Evolutionary conservation across 2,329 filamentous ascomycete species (phyloP).

Genomic region (Aspergillus neoniger): DNA sequence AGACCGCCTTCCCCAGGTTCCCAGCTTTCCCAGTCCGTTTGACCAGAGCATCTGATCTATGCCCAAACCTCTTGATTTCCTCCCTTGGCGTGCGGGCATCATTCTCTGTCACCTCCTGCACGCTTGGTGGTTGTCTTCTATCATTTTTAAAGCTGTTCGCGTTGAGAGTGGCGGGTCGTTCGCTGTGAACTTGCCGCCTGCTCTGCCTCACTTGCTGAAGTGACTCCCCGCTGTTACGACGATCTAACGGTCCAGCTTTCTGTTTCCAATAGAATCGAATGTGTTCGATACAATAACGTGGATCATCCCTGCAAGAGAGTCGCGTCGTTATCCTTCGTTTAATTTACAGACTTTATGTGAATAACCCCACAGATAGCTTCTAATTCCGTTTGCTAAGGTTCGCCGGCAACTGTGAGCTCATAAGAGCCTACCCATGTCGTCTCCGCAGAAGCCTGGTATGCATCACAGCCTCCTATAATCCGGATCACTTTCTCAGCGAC

Average conservation of each 20-base stretch:
- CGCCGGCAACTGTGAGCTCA: conserved; percentile 17
- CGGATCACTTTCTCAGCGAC: too few species aligned
- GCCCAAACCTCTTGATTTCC: background rate
- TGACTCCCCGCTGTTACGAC: conserved; percentile 14
- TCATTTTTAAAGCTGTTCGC: background rate
- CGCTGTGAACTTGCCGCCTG: background rate
- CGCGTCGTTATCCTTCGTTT: background rate
- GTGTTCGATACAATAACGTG: conserved; percentile 6
- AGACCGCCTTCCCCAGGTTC: conserved; percentile 26
- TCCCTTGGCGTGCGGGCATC: conserved; percentile 2
- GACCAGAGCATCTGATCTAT: conserved; percentile 9
- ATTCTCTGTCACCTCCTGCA: background rate
- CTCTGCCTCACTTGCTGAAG: background rate
- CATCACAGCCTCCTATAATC: background rate
- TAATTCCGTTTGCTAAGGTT: conserved; percentile 10
- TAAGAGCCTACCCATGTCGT: conserved; percentile 32
- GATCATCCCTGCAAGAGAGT: background rate
- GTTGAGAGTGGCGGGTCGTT: conserved; percentile 6
- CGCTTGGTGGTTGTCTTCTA: background rate
- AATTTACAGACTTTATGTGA: conserved; percentile 14
- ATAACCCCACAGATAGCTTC: background rate
- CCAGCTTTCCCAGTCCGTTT: conserved; percentile 14
- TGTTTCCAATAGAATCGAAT: conserved; percentile 11
- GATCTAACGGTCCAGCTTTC: background rate
- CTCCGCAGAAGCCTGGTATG: conserved; percentile 37